phyloP scores from a whole-genome alignment of 495 filamentous ascomycete species.

The Copromyces sp. region DNA sequence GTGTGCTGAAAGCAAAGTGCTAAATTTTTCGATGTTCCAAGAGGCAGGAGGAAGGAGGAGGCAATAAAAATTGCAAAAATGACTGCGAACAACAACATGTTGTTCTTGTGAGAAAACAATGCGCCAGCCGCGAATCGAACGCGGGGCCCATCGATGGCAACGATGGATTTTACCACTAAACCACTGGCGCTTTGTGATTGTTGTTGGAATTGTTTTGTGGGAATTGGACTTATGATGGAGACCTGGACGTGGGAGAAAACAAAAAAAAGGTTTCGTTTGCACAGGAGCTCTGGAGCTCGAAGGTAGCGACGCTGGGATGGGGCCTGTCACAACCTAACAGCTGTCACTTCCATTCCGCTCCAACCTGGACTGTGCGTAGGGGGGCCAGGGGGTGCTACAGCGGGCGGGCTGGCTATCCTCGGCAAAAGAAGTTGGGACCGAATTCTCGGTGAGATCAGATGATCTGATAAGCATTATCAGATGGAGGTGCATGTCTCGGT shows the following conservation, averaged over 20 bases:
- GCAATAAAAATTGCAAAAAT: not conserved
- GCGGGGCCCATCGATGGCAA: slow-evolving; percentile 45
- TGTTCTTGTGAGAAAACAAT: slow-evolving; percentile 1
- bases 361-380: not conserved
- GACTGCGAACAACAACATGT: not conserved
- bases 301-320: not conserved
- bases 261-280: not conserved
- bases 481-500: not conserved
- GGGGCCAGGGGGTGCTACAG: not conserved
- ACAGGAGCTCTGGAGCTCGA: not conserved
- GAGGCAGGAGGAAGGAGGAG: not conserved
- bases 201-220: not conserved
- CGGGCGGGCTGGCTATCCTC: not conserved
- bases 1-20: not conserved
- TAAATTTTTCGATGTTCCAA: not conserved
- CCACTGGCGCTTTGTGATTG: slow-evolving; percentile 19
- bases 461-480: not conserved
- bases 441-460: not conserved
- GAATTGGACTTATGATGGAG: not conserved
- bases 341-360: not conserved
- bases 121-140: slow-evolving; percentile 42
- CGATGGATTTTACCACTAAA: slow-evolving; percentile 47
- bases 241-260: not conserved
- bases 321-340: not conserved
- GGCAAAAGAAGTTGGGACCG: not conserved